These are phyloP conservation scores for Diutina catenulata DNA, from an alignment of 1,139 yeast species.

Conservation along the genomic window DNA sequence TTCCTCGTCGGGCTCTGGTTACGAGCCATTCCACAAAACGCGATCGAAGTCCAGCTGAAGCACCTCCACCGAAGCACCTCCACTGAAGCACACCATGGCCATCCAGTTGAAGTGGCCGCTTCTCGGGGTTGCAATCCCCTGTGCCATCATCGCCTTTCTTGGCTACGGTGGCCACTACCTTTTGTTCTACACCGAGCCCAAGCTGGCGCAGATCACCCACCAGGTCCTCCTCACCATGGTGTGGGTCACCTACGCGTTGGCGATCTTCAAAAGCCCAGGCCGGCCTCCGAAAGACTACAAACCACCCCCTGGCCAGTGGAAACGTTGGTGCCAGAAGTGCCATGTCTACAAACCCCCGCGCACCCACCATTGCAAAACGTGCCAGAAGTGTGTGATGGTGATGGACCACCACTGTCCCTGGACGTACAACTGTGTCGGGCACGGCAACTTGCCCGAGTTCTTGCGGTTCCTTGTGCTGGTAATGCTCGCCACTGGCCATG, in stretches of 20 bases:
- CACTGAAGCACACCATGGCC: no score
- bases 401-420: constrained; percentile 89
- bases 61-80: no score
- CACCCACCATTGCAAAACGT: constrained; percentile 65
- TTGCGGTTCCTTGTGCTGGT: constrained; percentile 68
- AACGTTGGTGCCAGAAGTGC: constrained; percentile 58
- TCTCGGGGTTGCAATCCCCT: constrained; percentile 36
- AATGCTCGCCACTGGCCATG: constrained; percentile 39
- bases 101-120: constrained; percentile 2
- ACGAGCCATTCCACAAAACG: no score
- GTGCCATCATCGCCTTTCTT: constrained; percentile 41
- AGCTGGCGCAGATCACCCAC: constrained; percentile 34
- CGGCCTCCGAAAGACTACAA: constrained; percentile 33
- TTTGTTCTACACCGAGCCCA: constrained; percentile 36
- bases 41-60: no score
- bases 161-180: constrained; percentile 59
- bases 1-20: no score
- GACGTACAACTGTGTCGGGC: constrained; percentile 81
- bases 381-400: constrained; percentile 49
- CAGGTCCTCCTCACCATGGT: constrained; percentile 41
- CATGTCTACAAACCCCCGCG: constrained; percentile 59
- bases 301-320: constrained; percentile 33
- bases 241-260: constrained; percentile 62
- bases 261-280: constrained; percentile 51
- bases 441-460: constrained; percentile 71